These are phyloP conservation scores for Pulveroboletus sp. DNA, from an alignment of 768 basidiomycete genomes.

Conservation along the genomic window DNA sequence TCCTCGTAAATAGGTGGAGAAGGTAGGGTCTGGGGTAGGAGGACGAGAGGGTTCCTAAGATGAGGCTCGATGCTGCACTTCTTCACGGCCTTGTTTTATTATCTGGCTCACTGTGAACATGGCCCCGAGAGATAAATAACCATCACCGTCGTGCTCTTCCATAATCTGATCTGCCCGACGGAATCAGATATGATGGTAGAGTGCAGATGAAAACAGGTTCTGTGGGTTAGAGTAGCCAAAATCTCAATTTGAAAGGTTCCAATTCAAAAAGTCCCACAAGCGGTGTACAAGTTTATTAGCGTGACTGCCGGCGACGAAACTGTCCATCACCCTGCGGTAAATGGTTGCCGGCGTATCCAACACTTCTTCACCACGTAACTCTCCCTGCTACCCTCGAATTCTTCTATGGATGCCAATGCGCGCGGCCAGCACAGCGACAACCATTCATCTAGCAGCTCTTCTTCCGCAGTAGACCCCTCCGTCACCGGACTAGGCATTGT, in stretches of 20 bases:
- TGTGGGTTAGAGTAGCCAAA: too few relatives aligned
- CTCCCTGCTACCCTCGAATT: background rate
- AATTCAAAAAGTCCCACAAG: too few relatives aligned
- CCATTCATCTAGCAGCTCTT: slow-evolving; percentile 34
- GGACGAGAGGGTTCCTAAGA: slow-evolving; percentile 58
- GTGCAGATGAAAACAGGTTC: background rate
- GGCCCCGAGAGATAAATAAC: slow-evolving; percentile 35
- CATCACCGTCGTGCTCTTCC: slow-evolving; percentile 24
- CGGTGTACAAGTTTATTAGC: background rate
- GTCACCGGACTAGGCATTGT: slow-evolving; percentile 40
- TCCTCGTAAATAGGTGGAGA: slow-evolving; percentile 44
- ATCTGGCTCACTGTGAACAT: slow-evolving; percentile 47
- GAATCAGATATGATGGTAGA: background rate
- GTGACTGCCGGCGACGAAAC: background rate
- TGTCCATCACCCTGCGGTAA: too few relatives aligned
- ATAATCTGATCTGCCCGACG: background rate
- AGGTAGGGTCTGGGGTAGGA: slow-evolving; percentile 59
- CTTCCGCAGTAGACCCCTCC: slow-evolving; percentile 54
- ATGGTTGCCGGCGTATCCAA: too few relatives aligned
- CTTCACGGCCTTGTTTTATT: background rate
- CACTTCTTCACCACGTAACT: background rate
- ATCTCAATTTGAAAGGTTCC: background rate
- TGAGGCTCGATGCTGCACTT: background rate
- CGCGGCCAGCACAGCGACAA: slow-evolving; percentile 1
- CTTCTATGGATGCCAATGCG: slow-evolving; percentile 12